Conservation (phyloP, 2,329 filamentous ascomycete species). For the Ascochyta koolunga region DNA sequence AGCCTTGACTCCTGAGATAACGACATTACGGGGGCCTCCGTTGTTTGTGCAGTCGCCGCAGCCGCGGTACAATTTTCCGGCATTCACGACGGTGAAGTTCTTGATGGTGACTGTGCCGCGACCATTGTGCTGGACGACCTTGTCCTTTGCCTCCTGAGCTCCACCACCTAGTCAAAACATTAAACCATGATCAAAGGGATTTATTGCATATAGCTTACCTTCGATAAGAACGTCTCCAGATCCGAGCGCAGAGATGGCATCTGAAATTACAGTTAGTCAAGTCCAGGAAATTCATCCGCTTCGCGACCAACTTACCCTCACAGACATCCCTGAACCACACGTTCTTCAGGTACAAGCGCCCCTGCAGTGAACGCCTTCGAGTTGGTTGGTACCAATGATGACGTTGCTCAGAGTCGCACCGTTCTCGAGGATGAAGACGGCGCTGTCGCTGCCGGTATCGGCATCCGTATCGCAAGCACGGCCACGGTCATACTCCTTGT, state of each 20-base stretch:
- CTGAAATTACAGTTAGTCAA: not conserved
- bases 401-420: conserved; percentile 58
- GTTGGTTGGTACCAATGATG: conserved; percentile 57
- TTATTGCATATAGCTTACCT: too few species aligned
- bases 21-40: conserved; percentile 47
- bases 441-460: conserved; percentile 31
- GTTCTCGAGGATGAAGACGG: conserved; percentile 57
- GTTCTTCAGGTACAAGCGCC: conserved; percentile 51
- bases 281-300: not conserved
- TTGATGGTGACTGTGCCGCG: conserved; percentile 35
- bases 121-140: conserved; percentile 42
- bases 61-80: conserved; percentile 56
- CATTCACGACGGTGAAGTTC: conserved; percentile 51
- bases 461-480: conserved; percentile 15
- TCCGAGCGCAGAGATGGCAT: conserved; percentile 28
- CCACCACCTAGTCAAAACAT: conserved; percentile 30
- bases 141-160: conserved; percentile 34
- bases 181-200: too few species aligned
- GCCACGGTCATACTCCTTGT: conserved; percentile 19
- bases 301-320: conserved; percentile 15
- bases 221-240: conserved; percentile 39
- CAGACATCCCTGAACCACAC: conserved; percentile 28
- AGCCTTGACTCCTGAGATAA: conserved; percentile 48
- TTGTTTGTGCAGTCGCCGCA: conserved; percentile 54
- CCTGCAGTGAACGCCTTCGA: conserved; percentile 57